A percentile compares a stretch with the other conserved stretches of the same genome.
phyloP scores from a whole-genome alignment of 192 early-diverging fungal species.

The Pecoramyces ruminantium region DNA sequence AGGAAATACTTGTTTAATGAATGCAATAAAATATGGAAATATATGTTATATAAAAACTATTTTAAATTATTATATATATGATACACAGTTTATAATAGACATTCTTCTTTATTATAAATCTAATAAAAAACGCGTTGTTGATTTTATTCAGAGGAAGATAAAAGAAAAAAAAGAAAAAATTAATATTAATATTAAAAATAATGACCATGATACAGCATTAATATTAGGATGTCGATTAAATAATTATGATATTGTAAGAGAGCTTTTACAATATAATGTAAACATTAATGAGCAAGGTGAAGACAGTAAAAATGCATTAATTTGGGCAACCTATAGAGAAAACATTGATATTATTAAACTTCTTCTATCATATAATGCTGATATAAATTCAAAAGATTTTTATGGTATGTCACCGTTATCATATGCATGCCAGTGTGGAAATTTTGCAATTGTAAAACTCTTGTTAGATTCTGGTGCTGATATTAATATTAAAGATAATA shows the following conservation, averaged over 20 bases:
- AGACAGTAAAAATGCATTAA: background rate
- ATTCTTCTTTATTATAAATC: background rate
- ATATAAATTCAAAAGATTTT: background rate
- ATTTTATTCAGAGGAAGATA: background rate
- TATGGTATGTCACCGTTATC: background rate
- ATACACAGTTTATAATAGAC: background rate
- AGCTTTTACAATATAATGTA: background rate
- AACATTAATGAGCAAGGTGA: background rate
- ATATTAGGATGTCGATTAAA: background rate
- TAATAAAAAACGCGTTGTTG: background rate
- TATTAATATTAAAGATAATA: background rate
- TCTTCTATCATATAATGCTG: background rate
- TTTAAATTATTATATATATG: background rate
- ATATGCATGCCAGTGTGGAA: background rate
- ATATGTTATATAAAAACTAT: background rate
- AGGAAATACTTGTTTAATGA: background rate
- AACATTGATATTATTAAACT: background rate
- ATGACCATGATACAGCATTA: background rate
- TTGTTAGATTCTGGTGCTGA: background rate
- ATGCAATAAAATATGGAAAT: background rate
- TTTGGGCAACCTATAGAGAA: background rate
- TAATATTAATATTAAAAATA: background rate
- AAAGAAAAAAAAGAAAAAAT: background rate
- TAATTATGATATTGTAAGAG: background rate
- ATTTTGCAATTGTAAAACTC: background rate